Percentiles rank a stretch among this genome's conserved stretches.
These are phyloP conservation scores for Opeltia flavorubescens DNA, from an alignment of 495 filamentous ascomycete genomes.

Conservation along the genomic window DNA sequence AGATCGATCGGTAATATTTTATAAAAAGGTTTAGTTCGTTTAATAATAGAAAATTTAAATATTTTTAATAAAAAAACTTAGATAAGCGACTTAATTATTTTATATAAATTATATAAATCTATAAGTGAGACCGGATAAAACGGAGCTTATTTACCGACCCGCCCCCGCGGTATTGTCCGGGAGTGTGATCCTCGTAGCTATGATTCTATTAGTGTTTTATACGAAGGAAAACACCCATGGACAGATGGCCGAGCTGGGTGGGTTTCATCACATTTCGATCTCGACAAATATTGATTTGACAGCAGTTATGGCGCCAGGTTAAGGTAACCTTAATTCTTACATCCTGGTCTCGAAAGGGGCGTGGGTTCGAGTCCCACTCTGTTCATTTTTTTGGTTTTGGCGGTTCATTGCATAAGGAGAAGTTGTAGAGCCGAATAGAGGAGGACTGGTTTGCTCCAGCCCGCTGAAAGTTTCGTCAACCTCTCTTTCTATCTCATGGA, in stretches of 20 bases:
- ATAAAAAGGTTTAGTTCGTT: too few relatives aligned
- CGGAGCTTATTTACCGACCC: too few relatives aligned
- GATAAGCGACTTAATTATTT: too few relatives aligned
- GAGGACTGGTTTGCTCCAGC: background rate
- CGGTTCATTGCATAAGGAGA: too few relatives aligned
- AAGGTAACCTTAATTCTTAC: background rate
- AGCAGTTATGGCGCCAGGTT: background rate
- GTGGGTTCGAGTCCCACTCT: background rate
- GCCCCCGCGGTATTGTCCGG: too few relatives aligned
- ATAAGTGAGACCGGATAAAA: too few relatives aligned
- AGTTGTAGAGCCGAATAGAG: background rate
- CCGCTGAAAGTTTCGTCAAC: background rate
- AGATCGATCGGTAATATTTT: too few relatives aligned
- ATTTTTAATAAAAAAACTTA: too few relatives aligned
- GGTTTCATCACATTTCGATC: too few relatives aligned
- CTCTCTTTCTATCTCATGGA: slow-evolving; percentile 13
- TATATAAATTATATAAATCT: too few relatives aligned
- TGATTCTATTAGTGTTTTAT: background rate
- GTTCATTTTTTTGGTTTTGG: background rate
- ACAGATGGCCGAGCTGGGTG: background rate
- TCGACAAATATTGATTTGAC: too few relatives aligned
- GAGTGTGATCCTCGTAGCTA: background rate
- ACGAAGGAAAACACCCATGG: background rate
- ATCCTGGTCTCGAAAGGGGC: background rate
- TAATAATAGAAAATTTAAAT: too few relatives aligned